Evolutionary conservation across 2,329 filamentous ascomycete species (phyloP).

Genomic region (Cadophora sp.): DNA sequence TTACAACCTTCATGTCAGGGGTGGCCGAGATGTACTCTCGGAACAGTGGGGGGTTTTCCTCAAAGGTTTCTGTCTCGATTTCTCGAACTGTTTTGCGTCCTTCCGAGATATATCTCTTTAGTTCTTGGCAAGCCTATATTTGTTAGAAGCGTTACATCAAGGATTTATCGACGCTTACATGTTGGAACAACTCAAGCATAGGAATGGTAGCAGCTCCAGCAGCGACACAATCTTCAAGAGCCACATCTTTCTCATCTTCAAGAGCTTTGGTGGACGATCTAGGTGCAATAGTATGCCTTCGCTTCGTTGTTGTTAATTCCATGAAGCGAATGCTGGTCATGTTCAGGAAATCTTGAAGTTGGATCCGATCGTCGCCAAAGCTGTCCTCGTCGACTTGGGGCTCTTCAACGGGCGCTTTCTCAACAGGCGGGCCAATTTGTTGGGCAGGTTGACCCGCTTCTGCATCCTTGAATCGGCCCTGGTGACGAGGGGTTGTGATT

Average conservation of each 20-base stretch:
- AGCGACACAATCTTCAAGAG: slow-evolving; percentile 80
- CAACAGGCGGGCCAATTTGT: slow-evolving; percentile 50
- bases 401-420: slow-evolving; percentile 51
- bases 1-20: slow-evolving; percentile 80
- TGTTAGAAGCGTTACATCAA: not conserved
- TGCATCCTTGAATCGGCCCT: slow-evolving; percentile 61
- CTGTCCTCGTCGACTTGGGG: slow-evolving; percentile 52
- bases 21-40: slow-evolving; percentile 88
- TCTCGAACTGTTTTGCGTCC: slow-evolving; percentile 88
- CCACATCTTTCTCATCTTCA: slow-evolving; percentile 48
- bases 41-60: slow-evolving; percentile 91
- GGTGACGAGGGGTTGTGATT: slow-evolving; percentile 62
- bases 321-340: slow-evolving; percentile 98
- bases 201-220: slow-evolving; percentile 91
- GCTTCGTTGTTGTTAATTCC: slow-evolving; percentile 96
- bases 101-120: slow-evolving; percentile 96
- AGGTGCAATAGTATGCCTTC: slow-evolving; percentile 80
- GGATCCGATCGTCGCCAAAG: slow-evolving; percentile 65
- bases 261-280: slow-evolving; percentile 47
- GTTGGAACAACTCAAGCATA: slow-evolving; percentile 93
- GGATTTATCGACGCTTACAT: slow-evolving; percentile 58
- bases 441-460: slow-evolving; percentile 48
- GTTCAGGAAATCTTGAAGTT: slow-evolving; percentile 90
- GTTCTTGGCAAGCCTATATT: slow-evolving; percentile 81
- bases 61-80: slow-evolving; percentile 86